Conservation (phyloP, 306 rosid genomes). For the Astragalus glycyphyllos region DNA sequence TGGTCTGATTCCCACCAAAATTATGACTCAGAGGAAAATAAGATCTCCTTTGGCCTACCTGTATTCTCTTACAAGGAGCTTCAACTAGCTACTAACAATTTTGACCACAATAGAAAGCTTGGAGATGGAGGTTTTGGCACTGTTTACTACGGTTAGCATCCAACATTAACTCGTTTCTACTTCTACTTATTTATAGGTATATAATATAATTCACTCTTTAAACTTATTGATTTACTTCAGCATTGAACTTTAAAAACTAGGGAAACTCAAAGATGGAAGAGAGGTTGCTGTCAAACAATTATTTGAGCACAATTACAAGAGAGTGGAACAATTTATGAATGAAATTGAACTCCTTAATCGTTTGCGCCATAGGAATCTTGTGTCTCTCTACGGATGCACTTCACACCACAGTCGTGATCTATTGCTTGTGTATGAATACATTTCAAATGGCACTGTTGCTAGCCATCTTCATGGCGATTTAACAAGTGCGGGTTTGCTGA, state of each 20-base stretch:
- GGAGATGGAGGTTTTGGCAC: constrained; percentile 79
- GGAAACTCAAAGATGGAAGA: constrained; percentile 74
- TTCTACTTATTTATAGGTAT: neutral
- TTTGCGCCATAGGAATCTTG: constrained; percentile 67
- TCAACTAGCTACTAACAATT: constrained; percentile 64
- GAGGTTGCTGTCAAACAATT: constrained; percentile 85
- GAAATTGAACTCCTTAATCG: constrained; percentile 69
- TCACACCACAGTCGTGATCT: constrained; percentile 66
- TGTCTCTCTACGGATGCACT: constrained; percentile 80
- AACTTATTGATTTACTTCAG: constrained; percentile 13
- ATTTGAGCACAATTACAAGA: constrained; percentile 60
- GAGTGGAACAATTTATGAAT: constrained; percentile 64
- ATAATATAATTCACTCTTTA: neutral
- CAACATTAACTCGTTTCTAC: neutral
- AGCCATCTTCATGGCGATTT: constrained; percentile 73
- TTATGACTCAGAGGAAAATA: constrained; percentile 43
- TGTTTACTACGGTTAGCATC: constrained; percentile 63
- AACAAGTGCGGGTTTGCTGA: constrained; percentile 45
- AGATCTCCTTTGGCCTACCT: constrained; percentile 51
- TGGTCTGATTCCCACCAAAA: constrained; percentile 2
- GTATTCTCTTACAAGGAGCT: constrained; percentile 63
- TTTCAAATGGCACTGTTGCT: constrained; percentile 77
- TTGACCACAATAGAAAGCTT: constrained; percentile 50
- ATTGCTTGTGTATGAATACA: constrained; percentile 75
- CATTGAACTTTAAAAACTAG: constrained; percentile 42